A percentile compares a stretch with the other conserved stretches of the same genome.
phyloP scores from a whole-genome alignment of 2,329 filamentous ascomycete genomes.

The Exophiala sp. region DNA sequence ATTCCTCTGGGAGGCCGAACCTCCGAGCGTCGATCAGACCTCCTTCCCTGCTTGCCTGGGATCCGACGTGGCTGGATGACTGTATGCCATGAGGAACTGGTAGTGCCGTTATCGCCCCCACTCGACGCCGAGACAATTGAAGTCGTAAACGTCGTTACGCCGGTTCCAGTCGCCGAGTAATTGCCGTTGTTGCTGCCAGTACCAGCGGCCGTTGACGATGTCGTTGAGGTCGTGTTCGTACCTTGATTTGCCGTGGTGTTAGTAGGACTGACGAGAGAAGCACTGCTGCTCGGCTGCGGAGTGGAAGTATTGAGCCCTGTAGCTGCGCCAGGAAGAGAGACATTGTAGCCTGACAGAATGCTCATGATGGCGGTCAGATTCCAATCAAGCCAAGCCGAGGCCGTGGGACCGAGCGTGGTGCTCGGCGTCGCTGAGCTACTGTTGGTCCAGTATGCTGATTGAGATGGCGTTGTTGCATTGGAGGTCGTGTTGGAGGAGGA shows the following conservation, averaged over 20 bases:
- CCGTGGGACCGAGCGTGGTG: slow-evolving; percentile 1
- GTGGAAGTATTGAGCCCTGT: not conserved
- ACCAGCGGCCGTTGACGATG: not conserved
- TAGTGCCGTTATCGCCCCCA: not conserved
- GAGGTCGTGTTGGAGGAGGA: not conserved
- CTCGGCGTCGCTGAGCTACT: not conserved
- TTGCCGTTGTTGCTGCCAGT: not conserved
- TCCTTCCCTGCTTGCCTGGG: not conserved
- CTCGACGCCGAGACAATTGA: not conserved
- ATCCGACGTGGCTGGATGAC: not conserved
- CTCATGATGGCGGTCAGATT: slow-evolving; percentile 4
- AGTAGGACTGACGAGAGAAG: not conserved
- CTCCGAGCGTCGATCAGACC: not conserved
- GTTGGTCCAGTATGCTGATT: slow-evolving; percentile 13
- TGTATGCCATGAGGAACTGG: not conserved
- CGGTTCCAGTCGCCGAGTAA: not conserved
- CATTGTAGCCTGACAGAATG: not conserved
- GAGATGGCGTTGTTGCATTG: not conserved
- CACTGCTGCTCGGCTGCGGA: not conserved
- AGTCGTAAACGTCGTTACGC: not conserved
- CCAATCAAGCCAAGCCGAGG: slow-evolving; percentile 13
- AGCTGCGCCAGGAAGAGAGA: not conserved
- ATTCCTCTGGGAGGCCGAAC: not conserved
- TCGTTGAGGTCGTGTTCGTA: not conserved
- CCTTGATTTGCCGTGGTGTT: not conserved